Evolutionary conservation across 2,329 filamentous ascomycete genomes (phyloP).

Genomic region (Xylariales sp.): DNA sequence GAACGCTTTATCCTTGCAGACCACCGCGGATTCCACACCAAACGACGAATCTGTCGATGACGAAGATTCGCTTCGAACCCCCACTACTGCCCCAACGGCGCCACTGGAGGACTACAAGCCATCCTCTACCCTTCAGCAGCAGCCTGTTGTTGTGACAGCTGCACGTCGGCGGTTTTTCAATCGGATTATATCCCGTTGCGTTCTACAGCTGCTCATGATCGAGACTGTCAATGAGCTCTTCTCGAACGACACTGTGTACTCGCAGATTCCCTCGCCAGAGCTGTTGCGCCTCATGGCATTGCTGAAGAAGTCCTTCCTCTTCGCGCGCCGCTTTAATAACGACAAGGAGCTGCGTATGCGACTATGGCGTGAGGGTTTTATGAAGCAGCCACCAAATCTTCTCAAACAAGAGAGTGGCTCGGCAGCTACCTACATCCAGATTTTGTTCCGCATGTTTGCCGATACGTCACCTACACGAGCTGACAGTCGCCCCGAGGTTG

Average conservation of each 20-base stretch:
- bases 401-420: slow-evolving; percentile 94
- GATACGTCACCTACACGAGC: slow-evolving; percentile 81
- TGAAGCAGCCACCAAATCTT: slow-evolving; percentile 97
- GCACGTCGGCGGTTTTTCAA: slow-evolving; percentile 96
- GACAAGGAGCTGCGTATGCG: slow-evolving; percentile 94
- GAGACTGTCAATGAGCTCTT: slow-evolving; percentile 99
- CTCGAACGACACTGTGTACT: slow-evolving; percentile 92
- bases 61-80: slow-evolving; percentile 14
- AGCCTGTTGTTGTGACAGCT: slow-evolving; percentile 87
- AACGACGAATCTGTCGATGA: slow-evolving; percentile 12
- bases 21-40: slow-evolving; percentile 13
- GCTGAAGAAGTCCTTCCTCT: slow-evolving; percentile 93
- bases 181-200: slow-evolving; percentile 97
- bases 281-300: slow-evolving; percentile 89
- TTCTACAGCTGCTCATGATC: slow-evolving; percentile 97
- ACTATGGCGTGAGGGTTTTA: slow-evolving; percentile 96
- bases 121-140: slow-evolving; percentile 71
- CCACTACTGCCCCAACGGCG: slow-evolving; percentile 28
- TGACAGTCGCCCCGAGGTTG: slow-evolving; percentile 75
- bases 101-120: slow-evolving; percentile 85
- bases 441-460: slow-evolving; percentile 95
- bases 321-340: slow-evolving; percentile 95
- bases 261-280: slow-evolving; percentile 84
- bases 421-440: slow-evolving; percentile 91
- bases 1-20: slow-evolving; percentile 28